Conservation (phyloP, 2,329 filamentous ascomycete genomes). For the Sporothrix pallida region DNA sequence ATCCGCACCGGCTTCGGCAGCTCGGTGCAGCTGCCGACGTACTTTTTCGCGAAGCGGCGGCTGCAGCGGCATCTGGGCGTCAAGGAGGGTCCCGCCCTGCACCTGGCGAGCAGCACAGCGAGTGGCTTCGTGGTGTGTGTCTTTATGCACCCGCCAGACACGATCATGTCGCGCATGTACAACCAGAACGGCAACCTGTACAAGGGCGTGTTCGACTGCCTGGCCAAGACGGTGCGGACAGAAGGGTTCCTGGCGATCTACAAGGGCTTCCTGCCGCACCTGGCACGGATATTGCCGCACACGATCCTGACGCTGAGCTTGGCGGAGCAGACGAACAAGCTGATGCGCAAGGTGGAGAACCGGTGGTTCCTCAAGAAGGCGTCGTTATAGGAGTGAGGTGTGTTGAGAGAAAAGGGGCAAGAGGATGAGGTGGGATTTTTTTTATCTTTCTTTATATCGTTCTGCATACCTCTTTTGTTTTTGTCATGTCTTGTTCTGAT, state of each 20-base stretch:
- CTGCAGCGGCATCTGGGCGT: slow-evolving; percentile 83
- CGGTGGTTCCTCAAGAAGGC: slow-evolving; percentile 56
- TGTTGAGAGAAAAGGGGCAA: too few relatives aligned
- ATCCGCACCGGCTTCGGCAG: slow-evolving; percentile 94
- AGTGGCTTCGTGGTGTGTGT: slow-evolving; percentile 97
- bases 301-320: slow-evolving; percentile 92
- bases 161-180: slow-evolving; percentile 98
- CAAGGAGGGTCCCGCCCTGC: slow-evolving; percentile 87
- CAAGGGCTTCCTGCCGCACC: slow-evolving; percentile 95
- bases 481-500: not conserved
- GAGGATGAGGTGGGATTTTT: not conserved
- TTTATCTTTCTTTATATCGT: not conserved
- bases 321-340: slow-evolving; percentile 96
- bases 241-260: slow-evolving; percentile 94
- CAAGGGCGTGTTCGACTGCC: slow-evolving; percentile 87
- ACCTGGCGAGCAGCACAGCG: slow-evolving; percentile 84
- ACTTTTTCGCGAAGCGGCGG: slow-evolving; percentile 94
- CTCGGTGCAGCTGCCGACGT: slow-evolving; percentile 94
- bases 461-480: not conserved
- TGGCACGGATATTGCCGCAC: slow-evolving; percentile 92
- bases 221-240: slow-evolving; percentile 86
- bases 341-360: slow-evolving; percentile 78
- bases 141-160: slow-evolving; percentile 98
- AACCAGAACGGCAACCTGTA: slow-evolving; percentile 99
- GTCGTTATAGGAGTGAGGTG: slow-evolving; percentile 40